Conservation (phyloP, 169 alveolate genomes). For the Eimeria acervulina region DNA sequence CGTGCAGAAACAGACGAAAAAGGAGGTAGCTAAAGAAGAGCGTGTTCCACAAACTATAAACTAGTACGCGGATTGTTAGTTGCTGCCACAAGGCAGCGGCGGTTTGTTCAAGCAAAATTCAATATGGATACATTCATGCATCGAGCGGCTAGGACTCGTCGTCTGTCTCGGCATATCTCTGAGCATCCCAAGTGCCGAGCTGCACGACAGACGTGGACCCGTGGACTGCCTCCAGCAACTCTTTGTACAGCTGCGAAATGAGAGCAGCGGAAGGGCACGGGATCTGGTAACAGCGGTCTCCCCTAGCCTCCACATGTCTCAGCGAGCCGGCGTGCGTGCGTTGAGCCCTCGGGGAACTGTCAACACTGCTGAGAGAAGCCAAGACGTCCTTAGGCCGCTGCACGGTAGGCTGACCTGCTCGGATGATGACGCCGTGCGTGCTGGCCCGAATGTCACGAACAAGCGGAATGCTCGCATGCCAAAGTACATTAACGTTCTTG, state of each 20-base stretch:
- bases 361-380: slow-evolving; percentile 18
- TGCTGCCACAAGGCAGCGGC: slow-evolving; percentile 4
- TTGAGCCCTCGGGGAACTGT: neutral
- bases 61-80: slow-evolving; percentile 18
- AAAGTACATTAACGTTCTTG: slow-evolving; percentile 19
- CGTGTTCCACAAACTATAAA: neutral
- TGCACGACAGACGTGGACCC: slow-evolving; percentile 79
- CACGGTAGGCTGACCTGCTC: slow-evolving; percentile 52
- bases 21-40: neutral
- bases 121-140: neutral
- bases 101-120: neutral
- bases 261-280: slow-evolving; percentile 79
- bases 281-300: slow-evolving; percentile 76
- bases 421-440: slow-evolving; percentile 80
- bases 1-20: neutral
- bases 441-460: slow-evolving; percentile 77
- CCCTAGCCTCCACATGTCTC: slow-evolving; percentile 49
- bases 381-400: slow-evolving; percentile 44
- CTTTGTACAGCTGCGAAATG: slow-evolving; percentile 73
- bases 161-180: slow-evolving; percentile 63
- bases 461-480: slow-evolving; percentile 79
- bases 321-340: neutral
- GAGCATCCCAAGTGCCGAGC: slow-evolving; percentile 79
- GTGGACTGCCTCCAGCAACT: slow-evolving; percentile 75
- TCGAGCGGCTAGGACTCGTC: neutral